Percentiles rank a stretch among this genome's conserved stretches.
These are phyloP conservation scores for Marchantia polymorpha DNA, from an alignment of 225 moss, liverwort and hornwort genomes.

Conservation along the genomic window DNA sequence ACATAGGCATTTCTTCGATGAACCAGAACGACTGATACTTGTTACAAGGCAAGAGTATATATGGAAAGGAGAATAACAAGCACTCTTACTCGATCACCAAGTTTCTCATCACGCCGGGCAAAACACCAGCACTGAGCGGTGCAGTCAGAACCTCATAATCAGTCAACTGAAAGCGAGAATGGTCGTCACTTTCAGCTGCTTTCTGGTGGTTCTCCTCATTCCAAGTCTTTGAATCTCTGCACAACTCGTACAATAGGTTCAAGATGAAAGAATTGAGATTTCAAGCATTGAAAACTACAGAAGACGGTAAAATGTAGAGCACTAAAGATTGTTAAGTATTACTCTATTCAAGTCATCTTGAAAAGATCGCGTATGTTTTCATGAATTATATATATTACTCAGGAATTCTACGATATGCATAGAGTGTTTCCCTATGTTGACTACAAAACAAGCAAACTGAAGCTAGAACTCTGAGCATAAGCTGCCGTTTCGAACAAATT, in stretches of 20 bases:
- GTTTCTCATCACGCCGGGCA: constrained; percentile 68
- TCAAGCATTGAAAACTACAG: no score
- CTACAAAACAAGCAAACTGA: not conserved
- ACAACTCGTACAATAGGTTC: not conserved
- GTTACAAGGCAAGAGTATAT: not conserved
- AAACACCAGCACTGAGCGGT: constrained; percentile 57
- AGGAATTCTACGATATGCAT: no score
- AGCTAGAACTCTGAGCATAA: not conserved
- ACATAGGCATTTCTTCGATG: no score
- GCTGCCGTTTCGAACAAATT: not conserved
- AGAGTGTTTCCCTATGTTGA: no score
- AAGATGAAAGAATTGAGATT: no score
- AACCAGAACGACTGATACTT: no score
- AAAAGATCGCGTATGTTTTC: no score
- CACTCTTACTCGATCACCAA: constrained; percentile 40
- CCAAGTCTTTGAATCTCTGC: constrained; percentile 9
- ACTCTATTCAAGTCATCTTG: no score
- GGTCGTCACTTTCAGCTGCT: constrained; percentile 4
- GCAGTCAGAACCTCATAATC: constrained; percentile 68
- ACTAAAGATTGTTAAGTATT: no score
- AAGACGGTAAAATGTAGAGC: no score
- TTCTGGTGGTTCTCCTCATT: not conserved
- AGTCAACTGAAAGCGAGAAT: constrained; percentile 6
- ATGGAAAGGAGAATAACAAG: not conserved
- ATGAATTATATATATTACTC: no score